Conservation (phyloP, 2,329 filamentous ascomycete genomes). For the Orbilia javanica region DNA sequence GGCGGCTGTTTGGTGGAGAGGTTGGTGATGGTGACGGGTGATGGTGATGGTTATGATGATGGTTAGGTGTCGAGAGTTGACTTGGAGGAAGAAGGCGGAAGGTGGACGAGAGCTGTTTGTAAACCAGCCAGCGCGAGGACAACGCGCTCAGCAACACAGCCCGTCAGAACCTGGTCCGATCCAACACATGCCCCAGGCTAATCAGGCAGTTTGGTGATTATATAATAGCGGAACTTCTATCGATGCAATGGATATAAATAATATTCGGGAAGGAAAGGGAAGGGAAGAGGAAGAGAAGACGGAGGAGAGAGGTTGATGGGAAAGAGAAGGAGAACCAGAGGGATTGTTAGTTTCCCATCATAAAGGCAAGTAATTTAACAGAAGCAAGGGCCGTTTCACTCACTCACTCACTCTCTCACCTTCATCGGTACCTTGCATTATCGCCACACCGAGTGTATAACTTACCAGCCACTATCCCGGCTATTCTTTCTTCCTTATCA, state of each 20-base stretch:
- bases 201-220: too few relatives aligned
- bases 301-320: background rate
- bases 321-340: background rate
- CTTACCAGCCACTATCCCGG: background rate
- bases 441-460: constrained; percentile 2
- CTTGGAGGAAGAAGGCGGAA: constrained; percentile 20
- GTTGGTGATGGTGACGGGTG: constrained; percentile 2
- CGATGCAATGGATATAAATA: too few relatives aligned
- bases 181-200: background rate
- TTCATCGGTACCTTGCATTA: constrained; percentile 21
- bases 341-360: background rate
- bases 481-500: background rate
- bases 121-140: constrained; percentile 16
- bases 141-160: constrained; percentile 37
- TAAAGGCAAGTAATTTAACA: constrained; percentile 4
- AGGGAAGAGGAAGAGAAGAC: background rate
- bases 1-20: constrained; percentile 19
- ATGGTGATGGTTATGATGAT: constrained; percentile 23
- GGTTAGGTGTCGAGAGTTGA: constrained; percentile 25
- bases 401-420: too few relatives aligned
- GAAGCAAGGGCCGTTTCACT: constrained; percentile 20
- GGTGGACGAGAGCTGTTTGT: constrained; percentile 16
- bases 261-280: background rate
- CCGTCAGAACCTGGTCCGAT: background rate
- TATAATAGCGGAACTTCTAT: too few relatives aligned